Evolutionary conservation across 2,329 filamentous ascomycete genomes (phyloP).

Genomic region (Penicillium verrucosum): DNA sequence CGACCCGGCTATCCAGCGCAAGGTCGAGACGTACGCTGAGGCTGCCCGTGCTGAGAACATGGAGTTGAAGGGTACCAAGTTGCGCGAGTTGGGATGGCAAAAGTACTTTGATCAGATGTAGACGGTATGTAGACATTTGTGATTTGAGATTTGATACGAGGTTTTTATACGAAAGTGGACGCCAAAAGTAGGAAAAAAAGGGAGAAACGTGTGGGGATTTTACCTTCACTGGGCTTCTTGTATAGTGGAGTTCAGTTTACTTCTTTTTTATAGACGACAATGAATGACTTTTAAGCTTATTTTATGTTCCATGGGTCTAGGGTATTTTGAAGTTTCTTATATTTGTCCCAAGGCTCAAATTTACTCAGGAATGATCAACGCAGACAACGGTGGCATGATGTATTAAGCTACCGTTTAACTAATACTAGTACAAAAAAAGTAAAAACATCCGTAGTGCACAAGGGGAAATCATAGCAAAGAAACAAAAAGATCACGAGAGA

Average conservation of each 20-base stretch:
- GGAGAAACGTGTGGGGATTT: not conserved
- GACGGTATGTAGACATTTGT: not conserved
- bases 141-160: not conserved
- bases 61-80: conserved; percentile 42
- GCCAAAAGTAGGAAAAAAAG: not conserved
- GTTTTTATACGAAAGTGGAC: conserved; percentile 4
- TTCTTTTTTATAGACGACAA: conserved; percentile 21
- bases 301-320: not conserved
- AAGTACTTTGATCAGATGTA: conserved; percentile 47
- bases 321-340: not conserved
- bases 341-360: not conserved
- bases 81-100: conserved; percentile 44
- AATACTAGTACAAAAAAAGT: conserved; percentile 17
- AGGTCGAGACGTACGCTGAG: conserved; percentile 44
- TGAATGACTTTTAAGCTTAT: conserved; percentile 20
- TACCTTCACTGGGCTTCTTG: conserved; percentile 5
- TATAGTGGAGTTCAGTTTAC: conserved; percentile 15
- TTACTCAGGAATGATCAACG: not conserved
- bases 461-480: conserved; percentile 26
- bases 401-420: conserved; percentile 22
- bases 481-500: conserved; percentile 1
- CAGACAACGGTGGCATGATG: conserved; percentile 19
- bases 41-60: conserved; percentile 43
- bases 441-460: conserved; percentile 13
- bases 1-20: conserved; percentile 40